These are phyloP conservation scores for Russula abietina DNA, from an alignment of 768 basidiomycete species.

Conservation along the genomic window DNA sequence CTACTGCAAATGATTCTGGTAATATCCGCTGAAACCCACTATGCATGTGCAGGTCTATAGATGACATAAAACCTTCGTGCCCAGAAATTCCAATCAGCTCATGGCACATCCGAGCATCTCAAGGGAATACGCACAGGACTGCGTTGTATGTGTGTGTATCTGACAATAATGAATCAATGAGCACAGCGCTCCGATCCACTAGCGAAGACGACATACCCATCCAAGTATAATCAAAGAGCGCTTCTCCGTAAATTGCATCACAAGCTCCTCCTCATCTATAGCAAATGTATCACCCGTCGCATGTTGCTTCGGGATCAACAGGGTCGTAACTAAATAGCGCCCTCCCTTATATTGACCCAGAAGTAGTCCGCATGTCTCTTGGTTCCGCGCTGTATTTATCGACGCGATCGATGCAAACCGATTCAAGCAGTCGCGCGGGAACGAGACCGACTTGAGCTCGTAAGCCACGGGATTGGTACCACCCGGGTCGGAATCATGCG, in stretches of 20 bases:
- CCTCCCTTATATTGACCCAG: conserved; percentile 57
- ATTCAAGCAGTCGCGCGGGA: too few relatives aligned
- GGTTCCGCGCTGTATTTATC: conserved; percentile 64
- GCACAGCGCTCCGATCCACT: not conserved
- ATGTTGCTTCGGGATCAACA: conserved; percentile 82
- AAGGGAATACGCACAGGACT: conserved; percentile 54
- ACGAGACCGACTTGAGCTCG: conserved; percentile 54
- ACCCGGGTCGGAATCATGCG: too few relatives aligned
- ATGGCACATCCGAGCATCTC: not conserved
- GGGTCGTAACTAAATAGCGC: conserved; percentile 64
- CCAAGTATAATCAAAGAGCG: conserved; percentile 78
- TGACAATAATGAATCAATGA: conserved; percentile 30
- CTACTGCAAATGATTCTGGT: conserved; percentile 88
- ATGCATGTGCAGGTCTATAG: too few relatives aligned
- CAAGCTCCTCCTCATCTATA: too few relatives aligned
- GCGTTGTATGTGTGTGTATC: conserved; percentile 92
- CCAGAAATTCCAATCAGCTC: conserved; percentile 10
- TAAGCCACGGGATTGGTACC: too few relatives aligned
- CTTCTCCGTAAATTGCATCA: too few relatives aligned
- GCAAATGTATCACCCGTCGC: too few relatives aligned
- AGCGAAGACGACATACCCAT: conserved; percentile 55
- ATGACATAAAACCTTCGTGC: conserved; percentile 79
- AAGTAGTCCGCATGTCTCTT: conserved; percentile 82
- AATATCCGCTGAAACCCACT: too few relatives aligned
- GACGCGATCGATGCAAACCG: too few relatives aligned